Conservation (phyloP, 345 rosid genomes). For the Microcos paniculata region DNA sequence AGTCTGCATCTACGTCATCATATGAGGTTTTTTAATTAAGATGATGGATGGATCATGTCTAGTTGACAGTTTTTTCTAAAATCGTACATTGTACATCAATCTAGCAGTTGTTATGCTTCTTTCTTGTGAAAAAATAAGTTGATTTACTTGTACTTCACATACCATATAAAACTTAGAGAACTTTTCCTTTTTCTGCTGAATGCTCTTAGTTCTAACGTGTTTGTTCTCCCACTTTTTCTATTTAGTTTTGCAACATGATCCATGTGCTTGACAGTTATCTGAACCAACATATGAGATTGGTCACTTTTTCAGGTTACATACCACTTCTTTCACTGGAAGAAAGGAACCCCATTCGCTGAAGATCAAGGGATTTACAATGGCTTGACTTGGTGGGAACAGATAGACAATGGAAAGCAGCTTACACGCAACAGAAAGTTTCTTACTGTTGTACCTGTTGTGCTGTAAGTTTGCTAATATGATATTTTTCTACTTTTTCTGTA, state of each 20-base stretch:
- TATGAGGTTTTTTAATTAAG: neutral
- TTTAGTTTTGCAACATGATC: constrained; percentile 6
- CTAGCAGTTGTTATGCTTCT: constrained; percentile 3
- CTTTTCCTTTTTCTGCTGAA: neutral
- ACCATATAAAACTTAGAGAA: neutral
- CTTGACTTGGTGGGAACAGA: constrained; percentile 99
- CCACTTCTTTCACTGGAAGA: constrained; percentile 98
- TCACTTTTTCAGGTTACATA: constrained; percentile 66
- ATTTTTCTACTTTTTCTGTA: neutral
- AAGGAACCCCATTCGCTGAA: constrained; percentile 95
- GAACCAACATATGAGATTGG: constrained; percentile 14
- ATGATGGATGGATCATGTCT: neutral
- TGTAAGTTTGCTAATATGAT: constrained; percentile 51
- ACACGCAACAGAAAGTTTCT: constrained; percentile 91
- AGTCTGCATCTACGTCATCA: neutral
- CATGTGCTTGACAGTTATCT: constrained; percentile 1
- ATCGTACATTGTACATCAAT: neutral
- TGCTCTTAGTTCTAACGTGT: neutral
- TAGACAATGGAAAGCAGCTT: constrained; percentile 93
- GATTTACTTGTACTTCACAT: neutral
- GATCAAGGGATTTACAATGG: constrained; percentile 97
- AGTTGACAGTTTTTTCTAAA: neutral
- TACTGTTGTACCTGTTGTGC: constrained; percentile 88
- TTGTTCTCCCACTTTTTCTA: neutral
- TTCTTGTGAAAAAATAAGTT: neutral